Percentiles rank a stretch among this genome's conserved stretches.
Evolutionary conservation across 352 stramenopile species (phyloP).

Genomic region (Globisporangium cystogenes): DNA sequence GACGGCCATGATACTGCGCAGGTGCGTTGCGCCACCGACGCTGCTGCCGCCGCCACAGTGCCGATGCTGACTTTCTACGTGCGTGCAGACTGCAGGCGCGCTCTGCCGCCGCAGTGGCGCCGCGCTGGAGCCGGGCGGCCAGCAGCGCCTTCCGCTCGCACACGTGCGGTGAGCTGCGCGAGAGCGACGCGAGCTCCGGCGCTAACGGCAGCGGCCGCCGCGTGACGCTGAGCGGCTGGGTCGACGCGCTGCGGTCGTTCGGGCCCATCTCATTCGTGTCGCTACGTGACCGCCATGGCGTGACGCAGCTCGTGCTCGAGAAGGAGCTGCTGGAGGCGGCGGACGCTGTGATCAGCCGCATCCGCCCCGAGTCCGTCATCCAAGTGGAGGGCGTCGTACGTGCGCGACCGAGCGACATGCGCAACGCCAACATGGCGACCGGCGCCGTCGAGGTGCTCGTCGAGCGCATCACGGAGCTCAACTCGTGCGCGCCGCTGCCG

Average conservation of each 20-base stretch:
- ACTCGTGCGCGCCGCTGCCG: conserved; percentile 46
- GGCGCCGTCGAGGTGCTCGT: conserved; percentile 73
- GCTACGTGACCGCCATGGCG: conserved; percentile 70
- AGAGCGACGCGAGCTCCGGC: conserved; percentile 15
- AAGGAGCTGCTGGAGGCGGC: conserved; percentile 40
- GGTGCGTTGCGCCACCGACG: neutral
- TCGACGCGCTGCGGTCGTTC: conserved; percentile 71
- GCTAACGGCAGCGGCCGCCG: conserved; percentile 29
- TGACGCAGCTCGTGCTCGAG: conserved; percentile 78
- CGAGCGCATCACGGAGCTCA: conserved; percentile 52
- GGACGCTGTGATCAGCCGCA: conserved; percentile 38
- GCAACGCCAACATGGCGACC: conserved; percentile 66
- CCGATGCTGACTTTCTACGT: neutral
- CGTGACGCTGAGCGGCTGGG: conserved; percentile 76
- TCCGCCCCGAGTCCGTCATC: conserved; percentile 72
- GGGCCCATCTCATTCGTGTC: conserved; percentile 80
- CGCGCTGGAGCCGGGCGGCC: conserved; percentile 14
- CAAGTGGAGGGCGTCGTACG: conserved; percentile 59
- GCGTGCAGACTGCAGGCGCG: conserved; percentile 1
- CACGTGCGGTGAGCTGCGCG: conserved; percentile 68
- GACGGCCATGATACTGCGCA: conserved; percentile 17
- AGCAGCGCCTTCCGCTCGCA: conserved; percentile 50
- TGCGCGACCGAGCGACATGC: conserved; percentile 49
- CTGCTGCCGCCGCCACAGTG: neutral
- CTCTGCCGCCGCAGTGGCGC: neutral